Base-by-base conservation (phyloP, 768 basidiomycete species). In the Boletus eberwhitei region DNA sequence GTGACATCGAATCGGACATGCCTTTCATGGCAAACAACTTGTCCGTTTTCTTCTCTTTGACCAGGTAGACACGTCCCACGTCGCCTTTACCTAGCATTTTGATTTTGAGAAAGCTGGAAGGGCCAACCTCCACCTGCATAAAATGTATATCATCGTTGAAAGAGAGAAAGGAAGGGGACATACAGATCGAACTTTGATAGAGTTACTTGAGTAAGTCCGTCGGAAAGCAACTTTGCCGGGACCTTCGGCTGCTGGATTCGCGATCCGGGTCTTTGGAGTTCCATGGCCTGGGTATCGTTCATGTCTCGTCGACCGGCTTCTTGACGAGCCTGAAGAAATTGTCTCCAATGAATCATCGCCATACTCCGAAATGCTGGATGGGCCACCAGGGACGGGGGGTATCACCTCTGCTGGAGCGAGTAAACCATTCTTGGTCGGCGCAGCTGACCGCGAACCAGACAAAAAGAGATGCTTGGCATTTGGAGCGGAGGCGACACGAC, bases 21-120 rank as follows among this genome's bases (percentile, higher is more conserved):
- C 95, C 95, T 85, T 99, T 99, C 97, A 99, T 99, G 54, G 97
- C 97, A 74, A 86, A 99, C 59, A 98, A 79, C 74, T 96, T 97
- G 64, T 86, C 83, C 46, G 86, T 86, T 81, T 98, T 98, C 84
- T 99, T 98, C 77, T 99, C 97, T 64, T 90, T 83, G 47, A 99
- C 97, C 42, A 99, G 83, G 75, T 98, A 99, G 39, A 99, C 97
- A 71, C 96, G 90, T 19, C 97, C 97, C 44, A 99, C 97, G 73
- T 99, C 97, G 43, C 97, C 97, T 71, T 97, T 93, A 44, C 97
- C 97, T n/a, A 98, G 80, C 81, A 99, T 81, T 76, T 95, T 97
- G 75, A 98, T 78, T 78, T 99, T 99, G 68, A 88, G 81, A 74
- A 99, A 99, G 71, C 92, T 94, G 45, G 85, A 85, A 52, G 97